Base-by-base conservation (phyloP, 768 basidiomycete species). In the Sistotremastrum niveocremeum region DNA sequence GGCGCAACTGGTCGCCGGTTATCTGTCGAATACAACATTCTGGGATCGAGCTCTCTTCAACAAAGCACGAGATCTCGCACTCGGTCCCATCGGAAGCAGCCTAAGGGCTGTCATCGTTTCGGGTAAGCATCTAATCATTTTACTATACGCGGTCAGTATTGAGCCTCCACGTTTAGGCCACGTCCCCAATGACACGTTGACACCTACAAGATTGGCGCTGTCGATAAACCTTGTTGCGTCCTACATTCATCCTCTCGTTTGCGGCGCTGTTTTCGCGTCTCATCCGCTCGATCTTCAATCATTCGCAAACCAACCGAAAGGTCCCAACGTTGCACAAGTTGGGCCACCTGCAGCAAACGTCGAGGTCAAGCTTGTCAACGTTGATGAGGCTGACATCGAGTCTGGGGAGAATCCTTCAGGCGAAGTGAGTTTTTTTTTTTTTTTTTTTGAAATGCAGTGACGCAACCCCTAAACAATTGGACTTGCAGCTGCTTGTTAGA, bases 321-420 rank as follows among this genome's bases (percentile, higher is more conserved):
- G 20, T 32, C 69, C 71, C 3, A 72, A 72, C 54, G 48, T 59
- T 6, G 65, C 70, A 9, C 73, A 76, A 48, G 73, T 76, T 8
- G 91, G 90, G 4, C 80, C 89, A 3, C 91, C 93, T 2, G 74
- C 78, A n/a, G 69, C 80, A 45, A 93, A 93, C 55, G 67, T 90
- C 0, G 93, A 95, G 60, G 78, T 74, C 4, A 83, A 89, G 57
- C 68, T 97, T n/a, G 57, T 71, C 0, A 79, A 71, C 0, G 73
- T 86, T 7, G 67, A 80, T 38, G 86, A 93, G 45, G 68, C 66
- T 1, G 60, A 62, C 7, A 66, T 87, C 6, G 86, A 86, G 57
- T 62, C 54, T 2, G 85, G 83, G 2, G 70, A 52, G 2, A 81
- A 88, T 53, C 84, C 85, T 2, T 61, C 57, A 5, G 87, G 86